These are phyloP conservation scores for Dictyostelium discoideum DNA, from an alignment of 78 protist species.

Conservation along the genomic window DNA sequence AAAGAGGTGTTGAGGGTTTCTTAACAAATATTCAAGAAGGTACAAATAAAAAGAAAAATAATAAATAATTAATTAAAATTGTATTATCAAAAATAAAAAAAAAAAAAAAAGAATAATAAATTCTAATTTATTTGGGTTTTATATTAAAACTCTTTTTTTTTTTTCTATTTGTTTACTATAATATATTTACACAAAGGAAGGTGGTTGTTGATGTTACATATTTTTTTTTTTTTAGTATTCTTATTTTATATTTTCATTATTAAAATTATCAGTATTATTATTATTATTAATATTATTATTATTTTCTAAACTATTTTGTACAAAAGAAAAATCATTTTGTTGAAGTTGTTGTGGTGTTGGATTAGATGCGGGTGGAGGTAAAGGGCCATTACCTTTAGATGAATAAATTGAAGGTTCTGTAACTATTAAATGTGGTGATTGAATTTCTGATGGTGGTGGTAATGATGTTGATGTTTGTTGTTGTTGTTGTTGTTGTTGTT, in stretches of 20 bases:
- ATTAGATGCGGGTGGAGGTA: conserved; percentile 3
- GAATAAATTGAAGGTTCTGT: neutral
- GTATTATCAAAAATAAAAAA: neutral
- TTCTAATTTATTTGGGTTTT: neutral
- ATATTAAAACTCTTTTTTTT: neutral
- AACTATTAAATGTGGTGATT: conserved; percentile 17
- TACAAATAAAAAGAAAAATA: conserved; percentile 31
- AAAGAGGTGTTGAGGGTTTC: conserved; percentile 33
- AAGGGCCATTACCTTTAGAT: neutral
- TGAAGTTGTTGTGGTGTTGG: conserved; percentile 22
- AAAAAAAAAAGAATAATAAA: no score
- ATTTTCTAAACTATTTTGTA: neutral
- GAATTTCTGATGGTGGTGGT: conserved; percentile 9
- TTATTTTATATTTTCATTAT: neutral
- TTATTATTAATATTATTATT: neutral
- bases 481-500: neutral
- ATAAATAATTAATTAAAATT: conserved; percentile 1
- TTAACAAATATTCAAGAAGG: conserved; percentile 50
- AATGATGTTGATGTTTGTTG: neutral
- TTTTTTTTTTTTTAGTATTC: neutral
- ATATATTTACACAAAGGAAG: neutral
- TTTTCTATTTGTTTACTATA: neutral
- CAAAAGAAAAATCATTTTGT: neutral
- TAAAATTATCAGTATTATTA: neutral
- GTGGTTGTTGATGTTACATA: neutral